These are phyloP conservation scores for Parasarocladium wereldwijsianum DNA, from an alignment of 2,329 filamentous ascomycete species.

Conservation along the genomic window DNA sequence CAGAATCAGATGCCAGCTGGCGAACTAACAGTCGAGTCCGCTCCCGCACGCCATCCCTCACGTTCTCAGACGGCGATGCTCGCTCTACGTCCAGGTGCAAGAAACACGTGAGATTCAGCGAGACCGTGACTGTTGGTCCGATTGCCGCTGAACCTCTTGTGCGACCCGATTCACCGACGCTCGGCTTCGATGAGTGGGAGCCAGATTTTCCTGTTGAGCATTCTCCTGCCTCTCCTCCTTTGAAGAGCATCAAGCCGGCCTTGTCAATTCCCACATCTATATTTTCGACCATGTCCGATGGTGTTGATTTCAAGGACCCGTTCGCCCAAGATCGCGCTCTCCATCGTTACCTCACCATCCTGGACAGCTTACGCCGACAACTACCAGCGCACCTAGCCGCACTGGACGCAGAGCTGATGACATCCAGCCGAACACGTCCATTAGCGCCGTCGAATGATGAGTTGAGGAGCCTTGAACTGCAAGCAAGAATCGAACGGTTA, in stretches of 20 bases:
- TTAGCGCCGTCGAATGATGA: constrained; percentile 15
- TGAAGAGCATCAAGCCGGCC: constrained; percentile 2
- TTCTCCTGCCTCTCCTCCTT: constrained; percentile 4
- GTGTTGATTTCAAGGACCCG: constrained; percentile 12
- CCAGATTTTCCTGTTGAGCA: constrained; percentile 12
- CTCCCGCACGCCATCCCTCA: constrained; percentile 4
- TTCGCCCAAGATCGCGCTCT: constrained; percentile 27
- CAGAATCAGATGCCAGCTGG: no score
- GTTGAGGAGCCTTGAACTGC: constrained; percentile 24
- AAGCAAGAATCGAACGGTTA: constrained; percentile 37
- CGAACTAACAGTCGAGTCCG: neutral
- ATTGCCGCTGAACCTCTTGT: constrained; percentile 28
- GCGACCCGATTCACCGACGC: constrained; percentile 44
- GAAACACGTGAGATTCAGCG: constrained; percentile 24
- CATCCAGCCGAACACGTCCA: constrained; percentile 7
- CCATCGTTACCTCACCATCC: constrained; percentile 33
- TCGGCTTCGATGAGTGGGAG: constrained; percentile 34
- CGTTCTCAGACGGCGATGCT: constrained; percentile 4
- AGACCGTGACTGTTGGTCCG: constrained; percentile 9
- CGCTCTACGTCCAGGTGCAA: constrained; percentile 14
- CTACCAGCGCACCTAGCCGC: constrained; percentile 31
- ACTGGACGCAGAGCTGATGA: constrained; percentile 24
- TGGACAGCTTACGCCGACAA: constrained; percentile 32
- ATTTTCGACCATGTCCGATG: neutral
- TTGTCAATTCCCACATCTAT: constrained; percentile 5